These are phyloP conservation scores for Boletus rufocinnamomeus DNA, from an alignment of 768 basidiomycete species.

Conservation along the genomic window DNA sequence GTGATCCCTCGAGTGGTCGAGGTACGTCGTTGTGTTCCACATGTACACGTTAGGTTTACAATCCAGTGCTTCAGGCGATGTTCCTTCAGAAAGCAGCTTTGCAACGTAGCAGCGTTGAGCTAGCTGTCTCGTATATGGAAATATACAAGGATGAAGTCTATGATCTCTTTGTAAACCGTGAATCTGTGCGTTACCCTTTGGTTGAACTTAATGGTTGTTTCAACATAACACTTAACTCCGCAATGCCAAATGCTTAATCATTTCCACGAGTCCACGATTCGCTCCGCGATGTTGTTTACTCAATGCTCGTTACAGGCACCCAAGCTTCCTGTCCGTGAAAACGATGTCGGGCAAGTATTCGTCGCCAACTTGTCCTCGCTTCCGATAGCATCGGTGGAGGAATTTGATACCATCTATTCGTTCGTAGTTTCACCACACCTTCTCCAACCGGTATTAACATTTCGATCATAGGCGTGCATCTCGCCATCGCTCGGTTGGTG, in stretches of 20 bases:
- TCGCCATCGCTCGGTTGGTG: slow-evolving; percentile 78
- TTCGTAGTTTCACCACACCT: slow-evolving; percentile 30
- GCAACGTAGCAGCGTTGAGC: slow-evolving; percentile 44
- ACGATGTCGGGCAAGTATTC: slow-evolving; percentile 52
- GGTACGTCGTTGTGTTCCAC: slow-evolving; percentile 41
- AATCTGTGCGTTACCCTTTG: slow-evolving; percentile 49
- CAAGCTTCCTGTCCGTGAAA: slow-evolving; percentile 59
- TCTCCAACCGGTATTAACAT: background rate
- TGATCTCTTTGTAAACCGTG: slow-evolving; percentile 75
- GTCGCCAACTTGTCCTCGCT: slow-evolving; percentile 51
- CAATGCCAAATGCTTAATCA: background rate
- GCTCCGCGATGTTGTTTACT: background rate
- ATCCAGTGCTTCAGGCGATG: slow-evolving; percentile 47
- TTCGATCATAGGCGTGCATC: slow-evolving; percentile 56
- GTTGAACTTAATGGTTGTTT: background rate
- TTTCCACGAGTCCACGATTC: background rate
- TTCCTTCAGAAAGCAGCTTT: slow-evolving; percentile 50
- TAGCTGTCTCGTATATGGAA: slow-evolving; percentile 79
- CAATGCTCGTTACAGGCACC: slow-evolving; percentile 39
- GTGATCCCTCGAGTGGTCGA: slow-evolving; percentile 83
- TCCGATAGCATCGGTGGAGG: slow-evolving; percentile 42
- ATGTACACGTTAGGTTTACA: background rate
- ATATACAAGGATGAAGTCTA: slow-evolving; percentile 92
- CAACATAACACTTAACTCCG: background rate
- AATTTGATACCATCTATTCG: slow-evolving; percentile 51